Percentiles rank a stretch among this genome's conserved stretches.
Evolutionary conservation across 2,329 filamentous ascomycete species (phyloP).

Genomic region (Botrytis medusae): DNA sequence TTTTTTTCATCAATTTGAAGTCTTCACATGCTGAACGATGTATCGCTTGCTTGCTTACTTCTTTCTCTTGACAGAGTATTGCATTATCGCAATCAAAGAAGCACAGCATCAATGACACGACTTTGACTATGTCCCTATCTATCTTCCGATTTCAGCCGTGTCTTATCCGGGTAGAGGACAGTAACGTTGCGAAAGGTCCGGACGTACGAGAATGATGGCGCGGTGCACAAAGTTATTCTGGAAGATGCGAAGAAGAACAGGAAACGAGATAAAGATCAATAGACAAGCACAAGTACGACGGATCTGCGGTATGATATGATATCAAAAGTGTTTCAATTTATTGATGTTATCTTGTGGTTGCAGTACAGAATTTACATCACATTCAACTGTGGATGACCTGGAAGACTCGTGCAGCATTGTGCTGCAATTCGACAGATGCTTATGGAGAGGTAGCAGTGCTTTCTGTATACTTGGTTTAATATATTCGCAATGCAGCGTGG

Average conservation of each 20-base stretch:
- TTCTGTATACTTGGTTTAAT: neutral
- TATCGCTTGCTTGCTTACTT: neutral
- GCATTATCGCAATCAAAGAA: neutral
- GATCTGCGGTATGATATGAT: neutral
- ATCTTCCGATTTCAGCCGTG: neutral
- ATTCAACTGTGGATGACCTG: neutral
- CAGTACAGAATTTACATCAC: neutral
- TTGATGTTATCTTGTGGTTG: neutral
- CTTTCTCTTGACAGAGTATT: neutral
- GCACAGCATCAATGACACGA: neutral
- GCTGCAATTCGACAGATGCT: neutral
- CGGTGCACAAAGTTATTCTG: neutral
- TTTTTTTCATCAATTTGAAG: neutral
- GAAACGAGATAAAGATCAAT: neutral
- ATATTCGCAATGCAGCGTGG: neutral
- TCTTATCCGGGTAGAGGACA: neutral
- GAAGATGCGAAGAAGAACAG: neutral
- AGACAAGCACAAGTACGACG: neutral
- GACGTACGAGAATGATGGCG: neutral
- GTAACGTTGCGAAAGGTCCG: conserved; percentile 4
- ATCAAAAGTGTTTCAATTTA: neutral
- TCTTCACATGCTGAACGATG: neutral
- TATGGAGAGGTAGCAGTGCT: neutral
- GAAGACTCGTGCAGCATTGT: neutral
- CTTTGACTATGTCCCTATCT: neutral